Evolutionary conservation across 805 yeast species (phyloP).

Genomic region (Pichia heedii): DNA sequence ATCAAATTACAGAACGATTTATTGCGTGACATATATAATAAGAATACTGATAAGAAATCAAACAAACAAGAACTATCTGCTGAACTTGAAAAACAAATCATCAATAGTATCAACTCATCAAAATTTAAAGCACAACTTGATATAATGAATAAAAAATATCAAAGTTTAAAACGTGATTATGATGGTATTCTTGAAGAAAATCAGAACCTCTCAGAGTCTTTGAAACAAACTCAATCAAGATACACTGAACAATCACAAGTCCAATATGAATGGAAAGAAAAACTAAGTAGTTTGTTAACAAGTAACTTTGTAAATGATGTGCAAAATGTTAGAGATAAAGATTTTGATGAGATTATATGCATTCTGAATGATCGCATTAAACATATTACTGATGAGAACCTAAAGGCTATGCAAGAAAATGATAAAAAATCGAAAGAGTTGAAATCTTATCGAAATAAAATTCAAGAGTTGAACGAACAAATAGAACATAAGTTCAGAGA

Average conservation of each 20-base stretch:
- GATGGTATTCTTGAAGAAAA: neutral
- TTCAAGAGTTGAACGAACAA: neutral
- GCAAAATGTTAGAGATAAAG: neutral
- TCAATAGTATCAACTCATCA: conserved; percentile 2
- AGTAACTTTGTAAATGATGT: no score
- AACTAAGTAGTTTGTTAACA: conserved; percentile 15
- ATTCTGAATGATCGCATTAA: neutral
- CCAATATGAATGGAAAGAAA: conserved; percentile 33
- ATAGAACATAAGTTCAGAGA: neutral
- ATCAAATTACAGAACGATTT: conserved; percentile 25
- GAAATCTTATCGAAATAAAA: neutral
- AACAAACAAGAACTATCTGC: conserved; percentile 13
- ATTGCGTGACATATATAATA: conserved; percentile 17
- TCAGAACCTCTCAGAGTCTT: conserved; percentile 10
- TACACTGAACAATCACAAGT: conserved; percentile 34
- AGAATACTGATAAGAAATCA: neutral
- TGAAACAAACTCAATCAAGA: conserved; percentile 11
- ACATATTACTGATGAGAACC: neutral
- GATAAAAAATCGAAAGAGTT: neutral
- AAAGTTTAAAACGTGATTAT: conserved; percentile 2
- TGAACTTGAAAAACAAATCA: conserved; percentile 11
- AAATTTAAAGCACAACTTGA: neutral
- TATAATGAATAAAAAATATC: neutral
- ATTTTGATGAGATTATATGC: neutral
- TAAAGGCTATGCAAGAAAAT: neutral